phyloP scores from a whole-genome alignment of 257 asterid species.

The Solanum rostratum region DNA sequence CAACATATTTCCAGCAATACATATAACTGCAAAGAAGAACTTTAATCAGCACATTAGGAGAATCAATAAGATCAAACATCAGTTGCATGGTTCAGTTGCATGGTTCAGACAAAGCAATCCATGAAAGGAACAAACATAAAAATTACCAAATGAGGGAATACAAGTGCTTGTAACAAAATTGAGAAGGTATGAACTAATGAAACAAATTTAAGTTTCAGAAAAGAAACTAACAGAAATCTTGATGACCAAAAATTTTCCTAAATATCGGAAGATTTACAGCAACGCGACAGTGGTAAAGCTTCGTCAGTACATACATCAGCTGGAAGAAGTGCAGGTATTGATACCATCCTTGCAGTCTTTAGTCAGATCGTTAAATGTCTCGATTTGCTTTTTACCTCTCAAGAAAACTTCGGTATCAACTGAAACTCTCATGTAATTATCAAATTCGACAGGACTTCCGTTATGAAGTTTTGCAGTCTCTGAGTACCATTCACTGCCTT shows the following conservation, averaged over 20 bases:
- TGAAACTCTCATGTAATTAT: constrained; percentile 65
- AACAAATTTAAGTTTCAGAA: neutral
- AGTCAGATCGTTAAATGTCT: constrained; percentile 73
- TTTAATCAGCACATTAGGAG: neutral
- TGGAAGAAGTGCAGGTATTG: constrained; percentile 44
- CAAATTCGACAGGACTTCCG: constrained; percentile 67
- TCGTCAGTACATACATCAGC: constrained; percentile 9
- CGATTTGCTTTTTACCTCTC: constrained; percentile 67
- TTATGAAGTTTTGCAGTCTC: constrained; percentile 51
- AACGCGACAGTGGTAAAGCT: neutral
- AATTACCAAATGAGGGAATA: neutral
- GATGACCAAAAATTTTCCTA: neutral
- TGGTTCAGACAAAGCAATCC: neutral
- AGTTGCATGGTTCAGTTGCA: neutral
- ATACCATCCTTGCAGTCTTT: constrained; percentile 74
- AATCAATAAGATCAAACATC: neutral
- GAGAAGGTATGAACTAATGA: neutral
- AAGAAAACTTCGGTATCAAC: constrained; percentile 71
- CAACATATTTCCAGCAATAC: neutral
- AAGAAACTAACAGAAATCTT: neutral
- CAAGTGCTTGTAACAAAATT: neutral
- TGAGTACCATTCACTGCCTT: constrained; percentile 53
- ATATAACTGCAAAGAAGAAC: neutral
- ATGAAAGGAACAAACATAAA: neutral
- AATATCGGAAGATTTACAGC: neutral